Evolutionary conservation across 2,329 filamentous ascomycete genomes (phyloP).

Genomic region (Westerdykella ornata): DNA sequence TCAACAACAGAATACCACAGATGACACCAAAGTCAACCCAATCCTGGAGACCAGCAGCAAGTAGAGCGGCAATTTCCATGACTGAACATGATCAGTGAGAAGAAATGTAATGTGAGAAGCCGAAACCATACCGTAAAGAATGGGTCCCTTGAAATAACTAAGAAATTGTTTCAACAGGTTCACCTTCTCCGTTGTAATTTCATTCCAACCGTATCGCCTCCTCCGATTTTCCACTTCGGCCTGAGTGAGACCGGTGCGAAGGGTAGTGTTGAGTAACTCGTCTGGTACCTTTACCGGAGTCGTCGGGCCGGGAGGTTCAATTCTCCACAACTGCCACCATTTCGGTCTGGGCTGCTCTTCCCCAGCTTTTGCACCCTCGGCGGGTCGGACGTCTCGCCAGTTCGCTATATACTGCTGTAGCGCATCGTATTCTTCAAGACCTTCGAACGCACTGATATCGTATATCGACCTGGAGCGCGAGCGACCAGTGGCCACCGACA

Average conservation of each 20-base stretch:
- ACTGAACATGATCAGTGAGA: conserved; percentile 41
- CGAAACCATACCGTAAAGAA: conserved; percentile 61
- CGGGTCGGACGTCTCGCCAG: conserved; percentile 52
- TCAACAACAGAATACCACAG: conserved; percentile 66
- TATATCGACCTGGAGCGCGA: conserved; percentile 33
- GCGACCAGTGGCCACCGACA: conserved; percentile 22
- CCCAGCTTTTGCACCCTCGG: conserved; percentile 32
- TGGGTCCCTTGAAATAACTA: conserved; percentile 67
- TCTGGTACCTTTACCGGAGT: conserved; percentile 48
- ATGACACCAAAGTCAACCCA: conserved; percentile 76
- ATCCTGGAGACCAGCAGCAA: conserved; percentile 67
- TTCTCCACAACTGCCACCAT: conserved; percentile 55
- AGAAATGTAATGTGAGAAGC: neutral
- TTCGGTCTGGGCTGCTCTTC: conserved; percentile 43
- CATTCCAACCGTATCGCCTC: conserved; percentile 63
- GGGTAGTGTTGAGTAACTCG: conserved; percentile 60
- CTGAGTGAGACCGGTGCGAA: conserved; percentile 55
- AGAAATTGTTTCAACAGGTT: conserved; percentile 70
- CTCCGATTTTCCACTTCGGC: conserved; percentile 57
- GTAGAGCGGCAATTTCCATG: conserved; percentile 69
- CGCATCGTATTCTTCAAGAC: conserved; percentile 58
- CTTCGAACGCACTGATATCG: conserved; percentile 36
- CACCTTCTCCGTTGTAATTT: conserved; percentile 66
- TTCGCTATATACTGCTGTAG: conserved; percentile 62
- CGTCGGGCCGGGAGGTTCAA: conserved; percentile 17